Evolutionary conservation across 148 eudicot genomes (phyloP), one percentile per base, ranked within the genome.

Genomic region (Polygonum aviculare): DNA sequence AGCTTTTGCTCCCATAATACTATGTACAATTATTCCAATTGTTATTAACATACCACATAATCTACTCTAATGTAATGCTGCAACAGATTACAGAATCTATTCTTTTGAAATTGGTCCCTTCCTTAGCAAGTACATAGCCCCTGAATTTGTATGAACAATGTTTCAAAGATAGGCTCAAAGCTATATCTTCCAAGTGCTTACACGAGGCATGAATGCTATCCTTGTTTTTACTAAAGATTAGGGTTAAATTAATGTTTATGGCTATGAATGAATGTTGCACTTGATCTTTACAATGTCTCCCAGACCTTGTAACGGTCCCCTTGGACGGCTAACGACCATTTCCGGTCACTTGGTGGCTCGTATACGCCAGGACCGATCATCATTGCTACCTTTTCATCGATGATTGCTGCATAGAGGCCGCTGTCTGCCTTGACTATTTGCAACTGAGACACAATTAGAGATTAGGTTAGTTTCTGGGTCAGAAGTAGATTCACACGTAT

Each of bases 351-450:
- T 38, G 88, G 85, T 12, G 99, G 97, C 77, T 90, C 93, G 49
- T 89, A 95, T 19, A 87, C 75, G 51, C 96, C 98, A 22, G 96
- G 99, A 51, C 99, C 97, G 10, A 95, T 95, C 86, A 92, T 95
- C 96, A 95, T 82, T 15, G 91, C 91, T 82, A 95, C 85, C 81
- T 92, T 95, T 8, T 88, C 86, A 79, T 89, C 96, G 33, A 92
- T 79, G 11, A 81, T 57, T 33, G 99, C 99, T 69, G 93, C 99
- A 63, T 95, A 95, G n/a, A 95, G 91, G 83, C 90, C 94, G 71
- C 88, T 86, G 45, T 93, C 95, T 60, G 98, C 90, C 80, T 96
- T 93, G 6, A 79, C 72, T 74, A 96, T 93, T 75, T 91, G 70
- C 9, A 96, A 83, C 99, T 96, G 82, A 22, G 22, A 18, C 5